A percentile compares a stretch with the other conserved stretches of the same genome.
These are phyloP conservation scores for Cercophora sp. DNA, from an alignment of 495 filamentous ascomycete genomes.

Conservation along the genomic window DNA sequence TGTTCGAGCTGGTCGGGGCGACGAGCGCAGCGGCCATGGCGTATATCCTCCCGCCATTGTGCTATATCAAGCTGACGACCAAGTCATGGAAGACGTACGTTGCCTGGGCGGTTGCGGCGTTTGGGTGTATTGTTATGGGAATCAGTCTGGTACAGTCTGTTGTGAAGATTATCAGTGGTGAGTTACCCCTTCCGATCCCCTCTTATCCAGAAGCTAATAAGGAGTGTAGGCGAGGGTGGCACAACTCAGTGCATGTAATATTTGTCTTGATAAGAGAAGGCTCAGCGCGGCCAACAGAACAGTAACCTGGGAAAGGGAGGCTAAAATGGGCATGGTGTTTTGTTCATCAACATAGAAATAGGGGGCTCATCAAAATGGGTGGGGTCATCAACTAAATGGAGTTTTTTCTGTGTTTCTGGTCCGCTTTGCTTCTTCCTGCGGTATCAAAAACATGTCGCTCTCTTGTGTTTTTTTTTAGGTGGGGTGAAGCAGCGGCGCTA, in stretches of 20 bases:
- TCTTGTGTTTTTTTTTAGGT: no score
- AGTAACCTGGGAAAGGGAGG: no score
- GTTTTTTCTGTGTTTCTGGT: no score
- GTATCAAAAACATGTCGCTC: no score
- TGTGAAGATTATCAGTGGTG: slow-evolving; percentile 56
- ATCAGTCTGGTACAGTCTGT: slow-evolving; percentile 76
- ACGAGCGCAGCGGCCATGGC: slow-evolving; percentile 91
- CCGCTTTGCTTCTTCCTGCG: no score
- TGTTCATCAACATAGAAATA: no score
- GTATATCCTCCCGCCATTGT: slow-evolving; percentile 91
- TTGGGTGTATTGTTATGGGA: slow-evolving; percentile 78
- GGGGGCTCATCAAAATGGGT: no score
- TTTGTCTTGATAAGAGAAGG: no score
- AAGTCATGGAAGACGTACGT: slow-evolving; percentile 71
- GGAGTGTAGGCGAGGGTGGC: slow-evolving; percentile 15
- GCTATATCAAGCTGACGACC: slow-evolving; percentile 87
- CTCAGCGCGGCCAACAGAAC: not conserved
- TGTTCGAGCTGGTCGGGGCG: slow-evolving; percentile 93
- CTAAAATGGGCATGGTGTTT: no score
- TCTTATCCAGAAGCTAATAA: not conserved
- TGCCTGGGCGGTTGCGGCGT: slow-evolving; percentile 63
- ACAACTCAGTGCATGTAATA: slow-evolving; percentile 4
- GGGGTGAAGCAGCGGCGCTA: no score
- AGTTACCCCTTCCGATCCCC: slow-evolving; percentile 9
- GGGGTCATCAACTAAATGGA: no score